Base-by-base conservation (phyloP, 805 yeast genomes). In the Kazachstania kunashirensis region DNA sequence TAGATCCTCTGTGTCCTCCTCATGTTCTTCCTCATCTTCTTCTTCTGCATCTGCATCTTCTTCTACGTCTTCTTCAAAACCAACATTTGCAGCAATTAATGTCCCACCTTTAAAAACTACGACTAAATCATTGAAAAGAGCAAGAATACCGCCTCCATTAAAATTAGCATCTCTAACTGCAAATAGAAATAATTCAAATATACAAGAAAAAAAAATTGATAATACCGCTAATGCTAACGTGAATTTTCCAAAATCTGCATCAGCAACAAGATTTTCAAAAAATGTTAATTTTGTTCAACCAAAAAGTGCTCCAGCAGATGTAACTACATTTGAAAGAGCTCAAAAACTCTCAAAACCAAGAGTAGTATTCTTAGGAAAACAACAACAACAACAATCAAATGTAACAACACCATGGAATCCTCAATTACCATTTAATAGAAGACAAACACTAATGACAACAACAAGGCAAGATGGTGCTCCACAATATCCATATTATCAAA, bases 101-200 rank as follows among this genome's bases (percentile, higher is more conserved):
- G n/a, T 19, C 3, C 21, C 24, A 9, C 4, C 18, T 14, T 21
- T 33, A 18, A 8, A 23, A n/a, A 6, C 15, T 3, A 17, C 16
- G 11, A 25, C 38, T n/a, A 48, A 45, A 15, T 50, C 58, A 4
- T 36, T 55, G 20, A 53, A 49, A 33, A 44, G 61, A 29, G 47
- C 38, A 15, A 44, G 37, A 24, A 39, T 56, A 4, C 61, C 61
- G 4, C 45, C 53, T 4, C 58, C 61, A 6, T 40, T 56, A 14
- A 33, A 40, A 9, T 31, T 52, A 16, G 17, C 36, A 10, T 16
- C 33, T 17, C 19, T 15, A 27, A 29, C 17, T 26, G 9, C 33
- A 19, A 10, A 10, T n/a, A 19, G n/a, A 11, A 15, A 17, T 6
- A 14, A 19, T 7, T 8, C 25, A 15, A 29, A 34, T 4, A 34